Base-by-base conservation (phyloP, 2,329 filamentous ascomycete genomes). In the Neonectria faginata region DNA sequence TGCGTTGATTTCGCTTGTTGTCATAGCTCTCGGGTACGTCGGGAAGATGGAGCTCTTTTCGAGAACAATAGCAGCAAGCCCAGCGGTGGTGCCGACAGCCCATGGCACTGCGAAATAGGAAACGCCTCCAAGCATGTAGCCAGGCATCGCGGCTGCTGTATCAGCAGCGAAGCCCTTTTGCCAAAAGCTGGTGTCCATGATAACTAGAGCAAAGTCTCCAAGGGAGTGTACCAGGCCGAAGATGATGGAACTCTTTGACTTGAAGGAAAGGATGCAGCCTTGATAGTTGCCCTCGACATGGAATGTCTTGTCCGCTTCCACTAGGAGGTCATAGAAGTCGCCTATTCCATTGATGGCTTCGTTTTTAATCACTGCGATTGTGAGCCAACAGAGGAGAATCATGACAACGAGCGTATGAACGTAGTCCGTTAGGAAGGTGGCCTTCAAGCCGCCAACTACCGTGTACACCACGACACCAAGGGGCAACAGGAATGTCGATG, bases 121-220 rank as follows among this genome's bases (percentile, higher is more conserved):
- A 39, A 92, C 95, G 60, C 86, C 89, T 1, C 93, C 93, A 67
- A 93, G 84, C 45, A 96, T 89, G 74, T 96, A 96, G n/a, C 92
- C 93, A 0, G 92, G 92, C 5, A 97, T 86, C 2, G 92, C 93
- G 67, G 94, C 89, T 1, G 93, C 90, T 3, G 92, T 92, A 22
- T 88, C 91, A 0, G 93, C 92, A 11, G 92, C 92, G 73, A 96
- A 95, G 9, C 92, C 92, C 78, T 96, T 95, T 83, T 95, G 94
- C 81, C 93, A 95, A 82, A 94, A 95, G 12, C 90, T 89, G 68
- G 93, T 93, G 75, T 94, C 92, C 55, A 92, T 84, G 80, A 94
- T 94, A 2, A 94, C 91, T 2, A 91, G 92, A 67, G 84, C 89
- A 64, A 93, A 94, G 78, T 93, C 92, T 45, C 91, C 91, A 48